Percentiles rank a stretch among this genome's conserved stretches.
phyloP scores from a whole-genome alignment of 441 rosid genomes.

The Brassica hybrid region DNA sequence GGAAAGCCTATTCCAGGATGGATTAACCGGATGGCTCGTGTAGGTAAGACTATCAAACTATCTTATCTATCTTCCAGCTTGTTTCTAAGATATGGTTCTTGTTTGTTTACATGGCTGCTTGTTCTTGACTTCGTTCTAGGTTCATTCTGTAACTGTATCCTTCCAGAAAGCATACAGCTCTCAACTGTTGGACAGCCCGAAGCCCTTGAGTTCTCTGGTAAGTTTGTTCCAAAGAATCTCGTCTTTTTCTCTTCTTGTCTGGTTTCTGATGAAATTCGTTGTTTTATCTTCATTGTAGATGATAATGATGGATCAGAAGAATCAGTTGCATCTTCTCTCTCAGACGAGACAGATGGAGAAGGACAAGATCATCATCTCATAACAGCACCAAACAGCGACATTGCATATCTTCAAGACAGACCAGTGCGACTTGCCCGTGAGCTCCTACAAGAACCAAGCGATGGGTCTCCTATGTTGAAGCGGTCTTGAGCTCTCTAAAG shows the following conservation, averaged over 20 bases:
- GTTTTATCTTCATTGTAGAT: slow-evolving; percentile 39
- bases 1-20: slow-evolving; percentile 97
- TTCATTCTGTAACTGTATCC: slow-evolving; percentile 91
- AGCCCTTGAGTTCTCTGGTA: slow-evolving; percentile 75
- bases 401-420: slow-evolving; percentile 68
- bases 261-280: slow-evolving; percentile 9
- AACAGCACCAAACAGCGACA: slow-evolving; percentile 64
- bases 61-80: neutral
- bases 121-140: slow-evolving; percentile 56
- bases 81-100: neutral
- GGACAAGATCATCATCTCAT: slow-evolving; percentile 73
- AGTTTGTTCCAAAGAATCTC: slow-evolving; percentile 22
- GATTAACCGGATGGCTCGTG: slow-evolving; percentile 91
- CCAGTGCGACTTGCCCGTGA: slow-evolving; percentile 58
- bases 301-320: slow-evolving; percentile 53
- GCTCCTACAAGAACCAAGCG: slow-evolving; percentile 35
- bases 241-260: slow-evolving; percentile 15
- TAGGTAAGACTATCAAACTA: slow-evolving; percentile 56
- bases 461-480: slow-evolving; percentile 40
- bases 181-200: slow-evolving; percentile 84
- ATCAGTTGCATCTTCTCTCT: slow-evolving; percentile 56
- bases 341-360: slow-evolving; percentile 61
- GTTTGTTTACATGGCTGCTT: slow-evolving; percentile 20
- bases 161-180: slow-evolving; percentile 89
- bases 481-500: slow-evolving; percentile 30